Evolutionary conservation across 2,329 filamentous ascomycete species (phyloP).

Genomic region (Plectosphaerella cucumerina): DNA sequence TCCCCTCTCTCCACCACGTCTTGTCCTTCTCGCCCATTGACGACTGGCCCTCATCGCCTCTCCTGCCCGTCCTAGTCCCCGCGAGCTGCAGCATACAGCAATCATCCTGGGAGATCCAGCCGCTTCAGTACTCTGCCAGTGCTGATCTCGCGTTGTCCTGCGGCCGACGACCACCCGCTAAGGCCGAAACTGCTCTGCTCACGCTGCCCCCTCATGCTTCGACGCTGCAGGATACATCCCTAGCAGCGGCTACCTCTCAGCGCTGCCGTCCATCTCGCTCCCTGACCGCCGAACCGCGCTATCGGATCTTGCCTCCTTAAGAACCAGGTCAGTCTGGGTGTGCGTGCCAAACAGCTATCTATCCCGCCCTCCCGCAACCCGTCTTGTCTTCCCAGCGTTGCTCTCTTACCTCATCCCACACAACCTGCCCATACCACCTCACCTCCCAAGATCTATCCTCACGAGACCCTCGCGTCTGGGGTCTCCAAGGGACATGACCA

Average conservation of each 20-base stretch:
- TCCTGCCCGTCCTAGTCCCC: constrained; percentile 1
- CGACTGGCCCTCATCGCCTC: background rate
- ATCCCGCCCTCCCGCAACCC: no score
- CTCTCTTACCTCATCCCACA: constrained; percentile 8
- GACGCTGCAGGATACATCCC: constrained; percentile 13
- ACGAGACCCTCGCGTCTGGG: constrained; percentile 29
- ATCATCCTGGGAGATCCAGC: background rate
- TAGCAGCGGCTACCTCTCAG: constrained; percentile 10
- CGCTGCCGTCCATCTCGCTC: constrained; percentile 9
- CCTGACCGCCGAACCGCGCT: constrained; percentile 7
- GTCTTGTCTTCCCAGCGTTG: background rate
- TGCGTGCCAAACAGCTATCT: background rate
- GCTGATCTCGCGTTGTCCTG: background rate
- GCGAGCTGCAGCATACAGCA: background rate
- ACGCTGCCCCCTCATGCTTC: constrained; percentile 11
- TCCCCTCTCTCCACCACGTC: background rate
- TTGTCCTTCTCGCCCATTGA: constrained; percentile 3
- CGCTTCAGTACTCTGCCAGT: background rate
- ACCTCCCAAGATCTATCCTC: constrained; percentile 4
- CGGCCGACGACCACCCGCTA: background rate
- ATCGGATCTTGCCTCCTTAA: background rate
- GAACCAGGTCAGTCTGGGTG: constrained; percentile 9
- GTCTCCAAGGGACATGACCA: constrained; percentile 23
- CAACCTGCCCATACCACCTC: constrained; percentile 13
- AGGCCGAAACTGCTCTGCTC: constrained; percentile 3